Evolutionary conservation across 441 rosid genomes (phyloP), one percentile per base, ranked within the genome.

Genomic region (Aquilaria agallochum): DNA sequence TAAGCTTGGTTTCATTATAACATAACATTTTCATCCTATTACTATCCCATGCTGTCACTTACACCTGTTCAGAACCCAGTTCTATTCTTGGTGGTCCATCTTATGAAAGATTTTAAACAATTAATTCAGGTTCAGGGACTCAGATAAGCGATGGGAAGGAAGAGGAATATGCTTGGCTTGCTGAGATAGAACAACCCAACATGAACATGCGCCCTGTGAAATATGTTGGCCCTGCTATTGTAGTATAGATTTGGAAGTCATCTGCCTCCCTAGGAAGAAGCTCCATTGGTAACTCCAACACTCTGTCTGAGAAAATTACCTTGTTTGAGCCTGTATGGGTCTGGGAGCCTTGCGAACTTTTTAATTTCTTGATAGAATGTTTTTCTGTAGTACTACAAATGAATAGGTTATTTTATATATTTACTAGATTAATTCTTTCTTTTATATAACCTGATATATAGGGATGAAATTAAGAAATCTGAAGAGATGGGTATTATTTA

Each of bases 91-190:
- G 13, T 31, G 50, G 3, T 63, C 63, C 53, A 8, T 78, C 56
- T 31, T 56, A 59, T 45, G 50, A 45, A 55, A 59, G 30, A 45
- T 70, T 8, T 32, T 56, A 11, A 32, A 11, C 6, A 53, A 65
- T 64, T 72, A 68, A 75, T 63, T 66, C 79, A 66, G 92, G 80
- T 70, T 69, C 66, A 53, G 81, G 74, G 71, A 60, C 69, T 14
- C 84, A 71, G 59, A 57, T 45, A 3, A 63, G 60, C 15, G 78
- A 81, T 56, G 82, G 76, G 51, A 77, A 84, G 20, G 81, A 72
- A 72, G 96, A 85, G 63, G 84, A 85, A 4, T 75, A 80, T 64
- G 96, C 90, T 20, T 89, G 97, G 99, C 96, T 94, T 56, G 87
- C 86, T 3, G 87, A 87, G 84, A 78, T 74, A 5, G 83, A 76